Base-by-base conservation (phyloP, 164 flowering plant genomes). In the Magnolia officinalis region DNA sequence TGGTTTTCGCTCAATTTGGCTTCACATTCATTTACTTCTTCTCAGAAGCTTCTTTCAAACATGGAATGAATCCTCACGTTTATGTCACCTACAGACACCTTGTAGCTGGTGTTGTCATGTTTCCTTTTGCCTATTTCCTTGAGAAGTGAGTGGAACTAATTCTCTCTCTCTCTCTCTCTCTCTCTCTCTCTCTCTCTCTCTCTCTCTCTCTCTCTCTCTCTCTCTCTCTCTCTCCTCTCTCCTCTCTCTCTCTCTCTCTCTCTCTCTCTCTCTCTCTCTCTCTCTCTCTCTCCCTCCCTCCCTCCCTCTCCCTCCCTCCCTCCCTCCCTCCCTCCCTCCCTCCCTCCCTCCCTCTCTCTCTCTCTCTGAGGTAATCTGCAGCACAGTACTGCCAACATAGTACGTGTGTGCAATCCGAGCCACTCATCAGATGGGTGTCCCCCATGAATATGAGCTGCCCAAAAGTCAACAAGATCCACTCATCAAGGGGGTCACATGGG, bases 31-130 rank as follows among this genome's bases (percentile, higher is more conserved):
- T 90, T 14, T 89, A 90, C 79, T 87, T 91, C 83, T 86, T 92
- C 50, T 84, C 95, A 2, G 89, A 92, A 73, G 97, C 98, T 73
- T 89, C 96, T 24, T 92, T 94, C 88, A 86, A 89, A 50, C 92
- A 84, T 86, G 96, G 98, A 63, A 86, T 94, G 97, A 89, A 90
- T 78, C 92, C 96, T 75, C 88, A 89, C 76, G 94, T 92, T 71
- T 86, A 88, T 74, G 73, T 90, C 23, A 91, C 96, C 71, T 92
- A 91, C 74, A 79, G 97, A 8, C 89, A 88, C 73, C 49, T 88
- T 21, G 89, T 91, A 0, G 83, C 85, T 23, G 88, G 87, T 31
- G 58, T 90, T 0, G 83, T 80, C 20, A 86, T 87, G 86, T 72
- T 89, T 19, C 96, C 98, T 68, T 91, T 91, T 68, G 98, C 97